phyloP scores from a whole-genome alignment of 1,284 basidiomycete species.

The Fomitiporia mediterranea region DNA sequence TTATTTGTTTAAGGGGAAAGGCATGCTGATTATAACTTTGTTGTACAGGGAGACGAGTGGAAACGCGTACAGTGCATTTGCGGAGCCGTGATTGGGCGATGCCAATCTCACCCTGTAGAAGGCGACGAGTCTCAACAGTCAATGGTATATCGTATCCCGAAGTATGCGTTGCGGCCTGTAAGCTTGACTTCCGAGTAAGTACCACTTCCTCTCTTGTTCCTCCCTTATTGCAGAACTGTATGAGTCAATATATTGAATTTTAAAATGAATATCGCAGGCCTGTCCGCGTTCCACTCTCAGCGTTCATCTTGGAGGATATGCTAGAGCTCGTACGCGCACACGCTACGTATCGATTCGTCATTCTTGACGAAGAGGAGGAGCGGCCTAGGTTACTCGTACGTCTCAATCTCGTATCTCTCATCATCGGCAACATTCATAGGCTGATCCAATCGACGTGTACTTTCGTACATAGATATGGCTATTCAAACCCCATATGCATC shows the following conservation, averaged over 20 bases:
- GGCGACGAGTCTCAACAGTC: conserved; percentile 33
- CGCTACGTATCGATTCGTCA: conserved; percentile 82
- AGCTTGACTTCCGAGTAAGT: conserved; percentile 59
- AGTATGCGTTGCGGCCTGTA: conserved; percentile 76
- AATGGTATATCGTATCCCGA: conserved; percentile 63
- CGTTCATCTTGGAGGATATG: conserved; percentile 85
- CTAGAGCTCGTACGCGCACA: conserved; percentile 83
- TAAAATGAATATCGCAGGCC: conserved; percentile 37
- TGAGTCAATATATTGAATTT: neutral
- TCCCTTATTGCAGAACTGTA: conserved; percentile 14
- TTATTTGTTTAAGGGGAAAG: conserved; percentile 7
- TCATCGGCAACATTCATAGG: too few species aligned
- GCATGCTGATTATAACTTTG: conserved; percentile 4
- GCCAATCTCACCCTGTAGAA: conserved; percentile 44
- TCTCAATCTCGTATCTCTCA: conserved; percentile 13
- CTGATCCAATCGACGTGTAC: neutral
- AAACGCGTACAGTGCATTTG: conserved; percentile 67
- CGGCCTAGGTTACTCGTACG: conserved; percentile 71
- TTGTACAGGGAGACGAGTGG: conserved; percentile 57
- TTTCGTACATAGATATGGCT: conserved; percentile 67
- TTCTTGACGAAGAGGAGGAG: conserved; percentile 80
- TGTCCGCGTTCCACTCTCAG: conserved; percentile 66
- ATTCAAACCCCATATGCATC: conserved; percentile 80
- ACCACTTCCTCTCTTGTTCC: conserved; percentile 12
- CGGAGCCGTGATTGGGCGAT: conserved; percentile 71